A percentile compares a stretch with the other conserved stretches of the same genome.
Evolutionary conservation across 2,329 filamentous ascomycete genomes (phyloP).

Genomic region (Beauveria sp.): DNA sequence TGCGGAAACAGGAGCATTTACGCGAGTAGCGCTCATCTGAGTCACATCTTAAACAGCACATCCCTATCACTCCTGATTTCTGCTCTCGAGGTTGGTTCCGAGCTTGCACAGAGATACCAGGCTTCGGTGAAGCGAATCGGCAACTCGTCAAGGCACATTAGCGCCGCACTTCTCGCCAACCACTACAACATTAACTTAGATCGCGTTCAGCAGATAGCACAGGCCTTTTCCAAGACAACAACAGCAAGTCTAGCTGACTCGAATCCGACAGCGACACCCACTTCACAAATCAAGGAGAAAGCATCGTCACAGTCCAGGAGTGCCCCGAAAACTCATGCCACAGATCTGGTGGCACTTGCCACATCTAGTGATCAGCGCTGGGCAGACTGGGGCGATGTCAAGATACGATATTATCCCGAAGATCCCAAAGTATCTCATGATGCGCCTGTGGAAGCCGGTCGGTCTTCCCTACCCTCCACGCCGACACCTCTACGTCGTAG

Average conservation of each 20-base stretch:
- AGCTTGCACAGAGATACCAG: constrained; percentile 87
- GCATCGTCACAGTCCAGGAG: constrained; percentile 30
- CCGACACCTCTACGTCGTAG: constrained; percentile 70
- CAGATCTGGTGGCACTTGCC: constrained; percentile 71
- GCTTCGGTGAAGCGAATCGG: constrained; percentile 72
- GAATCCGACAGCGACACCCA: constrained; percentile 43
- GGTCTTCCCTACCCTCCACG: constrained; percentile 51
- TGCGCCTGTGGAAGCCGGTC: constrained; percentile 19
- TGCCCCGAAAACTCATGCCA: constrained; percentile 61
- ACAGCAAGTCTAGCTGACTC: constrained; percentile 44
- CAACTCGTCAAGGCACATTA: constrained; percentile 58
- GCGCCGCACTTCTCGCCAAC: constrained; percentile 66
- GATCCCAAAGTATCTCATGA: constrained; percentile 19
- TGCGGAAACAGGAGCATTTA: constrained; percentile 97
- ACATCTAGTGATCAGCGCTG: constrained; percentile 53
- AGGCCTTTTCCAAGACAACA: constrained; percentile 71
- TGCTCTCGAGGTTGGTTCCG: constrained; percentile 72
- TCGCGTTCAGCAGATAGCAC: constrained; percentile 73
- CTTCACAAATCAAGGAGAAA: constrained; percentile 64
- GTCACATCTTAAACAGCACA: constrained; percentile 81
- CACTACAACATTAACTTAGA: constrained; percentile 79
- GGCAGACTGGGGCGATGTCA: constrained; percentile 74
- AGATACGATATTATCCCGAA: constrained; percentile 67
- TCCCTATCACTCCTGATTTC: constrained; percentile 70
- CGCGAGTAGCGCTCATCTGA: constrained; percentile 83